Conservation (phyloP, 2,329 filamentous ascomycete genomes). For the Ceratocystis cubensis region DNA sequence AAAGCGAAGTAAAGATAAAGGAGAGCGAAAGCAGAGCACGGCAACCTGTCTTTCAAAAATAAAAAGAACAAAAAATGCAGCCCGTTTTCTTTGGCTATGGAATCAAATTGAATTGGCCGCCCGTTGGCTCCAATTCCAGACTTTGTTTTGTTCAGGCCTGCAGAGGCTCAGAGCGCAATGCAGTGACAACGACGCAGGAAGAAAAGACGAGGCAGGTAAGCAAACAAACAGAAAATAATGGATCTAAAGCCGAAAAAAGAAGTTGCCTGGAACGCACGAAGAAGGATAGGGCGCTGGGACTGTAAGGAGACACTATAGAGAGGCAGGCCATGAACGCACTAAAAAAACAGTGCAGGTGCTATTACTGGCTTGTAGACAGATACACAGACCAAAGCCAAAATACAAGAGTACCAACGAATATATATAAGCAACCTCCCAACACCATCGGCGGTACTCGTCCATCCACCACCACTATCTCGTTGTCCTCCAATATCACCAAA, state of each 20-base stretch:
- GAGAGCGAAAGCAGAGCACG: neutral
- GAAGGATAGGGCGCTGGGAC: neutral
- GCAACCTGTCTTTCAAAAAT: neutral
- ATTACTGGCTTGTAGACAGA: neutral
- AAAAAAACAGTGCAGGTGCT: neutral
- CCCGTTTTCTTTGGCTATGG: neutral
- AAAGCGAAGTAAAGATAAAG: neutral
- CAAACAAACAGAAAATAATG: neutral
- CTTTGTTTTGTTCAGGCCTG: neutral
- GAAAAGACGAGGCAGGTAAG: neutral
- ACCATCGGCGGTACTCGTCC: too few relatives aligned
- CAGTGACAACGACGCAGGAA: neutral
- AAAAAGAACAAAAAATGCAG: neutral
- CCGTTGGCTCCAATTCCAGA: neutral
- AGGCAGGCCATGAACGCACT: neutral
- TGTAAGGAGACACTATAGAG: neutral
- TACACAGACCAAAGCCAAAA: too few relatives aligned
- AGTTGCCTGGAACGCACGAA: neutral
- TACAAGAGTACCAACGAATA: too few relatives aligned
- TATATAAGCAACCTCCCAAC: too few relatives aligned
- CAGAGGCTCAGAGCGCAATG: neutral
- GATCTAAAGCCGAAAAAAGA: neutral
- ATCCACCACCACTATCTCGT: too few relatives aligned
- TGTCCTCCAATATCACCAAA: neutral
- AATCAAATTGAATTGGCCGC: constrained; percentile 9